phyloP scores from a whole-genome alignment of 2,329 filamentous ascomycete species.

The Penicillium sp. region DNA sequence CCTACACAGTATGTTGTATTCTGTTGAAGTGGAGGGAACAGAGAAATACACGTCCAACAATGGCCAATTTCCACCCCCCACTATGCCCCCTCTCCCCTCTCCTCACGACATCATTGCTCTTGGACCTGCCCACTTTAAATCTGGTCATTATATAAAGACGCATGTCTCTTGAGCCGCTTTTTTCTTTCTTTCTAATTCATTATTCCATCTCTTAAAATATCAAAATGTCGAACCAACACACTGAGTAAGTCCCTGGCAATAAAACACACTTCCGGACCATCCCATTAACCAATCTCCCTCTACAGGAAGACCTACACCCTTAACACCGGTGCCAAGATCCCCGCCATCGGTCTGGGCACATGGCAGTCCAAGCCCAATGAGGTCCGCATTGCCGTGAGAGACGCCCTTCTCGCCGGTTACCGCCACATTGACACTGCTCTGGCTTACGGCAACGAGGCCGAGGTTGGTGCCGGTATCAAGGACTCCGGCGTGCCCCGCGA shows the following conservation, averaged over 20 bases:
- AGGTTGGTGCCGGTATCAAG: slow-evolving; percentile 65
- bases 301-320: slow-evolving; percentile 44
- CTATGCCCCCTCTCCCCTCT: neutral
- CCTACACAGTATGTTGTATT: too few relatives aligned
- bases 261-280: neutral
- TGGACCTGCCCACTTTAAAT: slow-evolving; percentile 25
- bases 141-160: slow-evolving; percentile 12
- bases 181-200: neutral
- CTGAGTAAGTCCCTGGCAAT: slow-evolving; percentile 14
- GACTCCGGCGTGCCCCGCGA: slow-evolving; percentile 65
- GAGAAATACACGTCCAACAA: neutral
- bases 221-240: slow-evolving; percentile 27
- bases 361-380: slow-evolving; percentile 56
- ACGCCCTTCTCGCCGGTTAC: slow-evolving; percentile 52
- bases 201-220: neutral
- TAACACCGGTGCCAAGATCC: slow-evolving; percentile 51
- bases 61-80: neutral
- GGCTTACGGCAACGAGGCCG: slow-evolving; percentile 63
- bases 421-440: slow-evolving; percentile 55
- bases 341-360: slow-evolving; percentile 53
- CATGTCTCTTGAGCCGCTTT: neutral
- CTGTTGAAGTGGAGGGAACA: neutral
- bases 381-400: slow-evolving; percentile 49
- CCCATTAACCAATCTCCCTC: neutral
- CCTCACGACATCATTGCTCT: slow-evolving; percentile 21